These are phyloP conservation scores for Lepiota brunneoincarnata DNA, from an alignment of 768 basidiomycete genomes.

Conservation along the genomic window DNA sequence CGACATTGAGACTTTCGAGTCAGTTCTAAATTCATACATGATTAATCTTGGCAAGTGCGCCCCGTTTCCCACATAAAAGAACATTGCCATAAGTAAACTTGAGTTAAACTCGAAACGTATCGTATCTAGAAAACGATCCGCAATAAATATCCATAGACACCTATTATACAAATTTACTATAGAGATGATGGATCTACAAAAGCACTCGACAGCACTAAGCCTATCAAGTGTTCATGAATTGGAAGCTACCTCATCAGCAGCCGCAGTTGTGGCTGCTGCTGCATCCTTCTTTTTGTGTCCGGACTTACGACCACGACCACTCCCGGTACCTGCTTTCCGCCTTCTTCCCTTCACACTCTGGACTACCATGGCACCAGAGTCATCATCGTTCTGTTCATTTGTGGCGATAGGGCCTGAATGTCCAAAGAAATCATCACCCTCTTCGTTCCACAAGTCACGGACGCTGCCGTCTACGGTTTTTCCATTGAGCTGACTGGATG, in stretches of 20 bases:
- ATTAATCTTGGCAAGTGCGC: background rate
- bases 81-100: background rate
- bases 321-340: conserved; percentile 34
- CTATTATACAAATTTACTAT: conserved; percentile 14
- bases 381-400: conserved; percentile 35
- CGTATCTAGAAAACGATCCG: conserved; percentile 6
- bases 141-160: conserved; percentile 13
- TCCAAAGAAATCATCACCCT: conserved; percentile 85
- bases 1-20: conserved; percentile 1
- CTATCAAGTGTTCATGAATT: conserved; percentile 11
- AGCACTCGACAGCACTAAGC: conserved; percentile 1
- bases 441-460: conserved; percentile 81
- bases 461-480: conserved; percentile 33
- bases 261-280: conserved; percentile 1
- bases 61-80: background rate
- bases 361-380: conserved; percentile 28
- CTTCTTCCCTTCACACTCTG: conserved; percentile 39
- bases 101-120: background rate
- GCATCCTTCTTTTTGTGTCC: conserved; percentile 35
- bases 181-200: conserved; percentile 11
- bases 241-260: conserved; percentile 7
- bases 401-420: conserved; percentile 37
- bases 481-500: conserved; percentile 25
- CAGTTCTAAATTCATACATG: background rate
- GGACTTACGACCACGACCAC: conserved; percentile 38